Conservation (phyloP, 2,329 filamentous ascomycete genomes). For the Cladosporium cucumerinum region DNA sequence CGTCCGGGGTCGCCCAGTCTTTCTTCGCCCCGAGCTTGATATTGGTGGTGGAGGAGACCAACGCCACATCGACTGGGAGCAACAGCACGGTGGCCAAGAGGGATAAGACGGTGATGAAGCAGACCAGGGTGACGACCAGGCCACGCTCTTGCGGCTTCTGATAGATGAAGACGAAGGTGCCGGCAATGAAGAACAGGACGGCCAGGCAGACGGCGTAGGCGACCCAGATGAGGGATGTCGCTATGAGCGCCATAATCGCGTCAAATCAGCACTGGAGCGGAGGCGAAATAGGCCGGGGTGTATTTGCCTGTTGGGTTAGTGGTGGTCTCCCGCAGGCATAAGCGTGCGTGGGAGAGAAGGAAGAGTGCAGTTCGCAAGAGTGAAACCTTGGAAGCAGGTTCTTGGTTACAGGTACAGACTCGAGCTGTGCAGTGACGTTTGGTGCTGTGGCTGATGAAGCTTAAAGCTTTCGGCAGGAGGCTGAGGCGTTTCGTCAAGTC, state of each 20-base stretch:
- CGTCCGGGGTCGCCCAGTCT: constrained; percentile 85
- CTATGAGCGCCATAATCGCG: constrained; percentile 63
- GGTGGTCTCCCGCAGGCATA: neutral
- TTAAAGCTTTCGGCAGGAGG: neutral
- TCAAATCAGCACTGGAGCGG: neutral
- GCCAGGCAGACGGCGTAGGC: constrained; percentile 80
- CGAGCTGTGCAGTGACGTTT: neutral
- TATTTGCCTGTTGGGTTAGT: neutral
- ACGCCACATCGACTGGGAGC: constrained; percentile 89
- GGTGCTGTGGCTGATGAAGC: neutral
- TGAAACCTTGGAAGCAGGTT: neutral
- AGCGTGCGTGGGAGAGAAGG: neutral
- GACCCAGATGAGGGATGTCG: constrained; percentile 91
- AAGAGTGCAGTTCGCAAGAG: too few relatives aligned
- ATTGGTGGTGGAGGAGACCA: constrained; percentile 83
- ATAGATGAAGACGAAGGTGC: constrained; percentile 86
- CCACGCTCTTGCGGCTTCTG: constrained; percentile 86
- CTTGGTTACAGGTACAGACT: neutral
- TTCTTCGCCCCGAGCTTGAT: constrained; percentile 78
- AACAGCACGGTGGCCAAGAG: constrained; percentile 89
- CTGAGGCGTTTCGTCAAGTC: neutral
- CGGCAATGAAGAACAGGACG: constrained; percentile 71
- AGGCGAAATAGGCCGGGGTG: neutral
- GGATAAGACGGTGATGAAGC: constrained; percentile 80
- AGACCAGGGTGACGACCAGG: constrained; percentile 74